These are phyloP conservation scores for Fusarium clavum DNA, from an alignment of 2,329 filamentous ascomycete species.

Conservation along the genomic window DNA sequence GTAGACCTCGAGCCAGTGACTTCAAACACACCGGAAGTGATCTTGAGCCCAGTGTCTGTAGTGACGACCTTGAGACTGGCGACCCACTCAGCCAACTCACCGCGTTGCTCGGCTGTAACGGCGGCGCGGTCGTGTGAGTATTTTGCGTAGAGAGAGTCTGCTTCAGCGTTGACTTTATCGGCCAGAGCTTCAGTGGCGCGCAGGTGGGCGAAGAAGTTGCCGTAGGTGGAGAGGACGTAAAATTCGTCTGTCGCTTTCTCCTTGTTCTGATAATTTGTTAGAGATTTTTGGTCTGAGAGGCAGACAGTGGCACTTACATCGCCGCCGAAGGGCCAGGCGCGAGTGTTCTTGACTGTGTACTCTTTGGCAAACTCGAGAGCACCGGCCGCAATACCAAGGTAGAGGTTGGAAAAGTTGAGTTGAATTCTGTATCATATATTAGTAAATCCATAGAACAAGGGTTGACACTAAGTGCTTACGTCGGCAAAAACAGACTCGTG, in stretches of 20 bases:
- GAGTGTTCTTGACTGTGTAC: constrained; percentile 68
- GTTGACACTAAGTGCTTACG: neutral
- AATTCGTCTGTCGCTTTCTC: constrained; percentile 70
- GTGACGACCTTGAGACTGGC: constrained; percentile 12
- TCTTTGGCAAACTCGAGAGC: constrained; percentile 56
- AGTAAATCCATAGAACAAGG: neutral
- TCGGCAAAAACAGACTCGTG: neutral
- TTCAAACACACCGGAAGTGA: constrained; percentile 64
- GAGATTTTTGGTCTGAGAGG: fast-evolving
- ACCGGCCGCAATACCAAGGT: constrained; percentile 7
- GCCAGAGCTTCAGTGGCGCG: constrained; percentile 69
- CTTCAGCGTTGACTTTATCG: constrained; percentile 64
- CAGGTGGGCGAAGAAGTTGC: constrained; percentile 72
- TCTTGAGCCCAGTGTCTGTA: constrained; percentile 68
- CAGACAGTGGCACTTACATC: constrained; percentile 55
- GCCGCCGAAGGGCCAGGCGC: constrained; percentile 71
- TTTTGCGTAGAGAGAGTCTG: constrained; percentile 59
- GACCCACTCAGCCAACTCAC: constrained; percentile 71
- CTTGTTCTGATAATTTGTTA: constrained; percentile 56
- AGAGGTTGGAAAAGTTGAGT: constrained; percentile 16
- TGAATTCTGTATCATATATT: neutral
- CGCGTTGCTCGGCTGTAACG: constrained; percentile 64
- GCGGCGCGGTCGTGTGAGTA: constrained; percentile 52
- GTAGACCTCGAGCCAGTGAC: constrained; percentile 66
- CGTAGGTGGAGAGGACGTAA: constrained; percentile 73